Percentiles rank a stretch among this genome's conserved stretches.
These are phyloP conservation scores for Circinella minor DNA, from an alignment of 371 early-diverging fungal species.

Conservation along the genomic window DNA sequence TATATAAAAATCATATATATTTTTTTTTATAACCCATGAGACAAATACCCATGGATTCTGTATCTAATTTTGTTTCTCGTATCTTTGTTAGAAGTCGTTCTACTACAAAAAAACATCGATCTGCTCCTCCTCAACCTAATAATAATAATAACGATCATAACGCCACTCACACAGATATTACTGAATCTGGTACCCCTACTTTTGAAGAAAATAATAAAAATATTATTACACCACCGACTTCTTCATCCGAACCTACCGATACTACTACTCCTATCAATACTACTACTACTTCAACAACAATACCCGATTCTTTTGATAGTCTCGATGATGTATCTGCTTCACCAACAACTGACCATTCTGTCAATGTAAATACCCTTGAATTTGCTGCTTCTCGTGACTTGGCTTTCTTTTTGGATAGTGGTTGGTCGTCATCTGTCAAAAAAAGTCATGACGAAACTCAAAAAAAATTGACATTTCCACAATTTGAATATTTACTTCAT, in stretches of 20 bases:
- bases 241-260: too few species aligned
- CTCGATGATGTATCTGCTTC: not conserved
- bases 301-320: not conserved
- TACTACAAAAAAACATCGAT: not conserved
- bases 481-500: slow-evolving; percentile 6
- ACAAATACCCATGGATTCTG: slow-evolving; percentile 5
- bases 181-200: not conserved
- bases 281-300: not conserved
- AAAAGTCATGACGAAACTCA: not conserved
- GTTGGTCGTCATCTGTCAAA: slow-evolving; percentile 6
- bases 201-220: not conserved
- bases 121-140: not conserved
- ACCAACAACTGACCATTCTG: not conserved
- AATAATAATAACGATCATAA: not conserved
- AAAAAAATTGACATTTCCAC: slow-evolving; percentile 1
- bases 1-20: not conserved
- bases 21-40: not conserved
- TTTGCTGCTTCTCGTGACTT: slow-evolving; percentile 7
- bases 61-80: not conserved
- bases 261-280: not conserved
- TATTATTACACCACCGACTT: not conserved
- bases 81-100: not conserved
- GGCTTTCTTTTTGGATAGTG: not conserved
- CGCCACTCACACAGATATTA: not conserved
- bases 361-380: slow-evolving; percentile 7